Base-by-base conservation (phyloP, 257 asterid genomes). In the Ilex asprella region DNA sequence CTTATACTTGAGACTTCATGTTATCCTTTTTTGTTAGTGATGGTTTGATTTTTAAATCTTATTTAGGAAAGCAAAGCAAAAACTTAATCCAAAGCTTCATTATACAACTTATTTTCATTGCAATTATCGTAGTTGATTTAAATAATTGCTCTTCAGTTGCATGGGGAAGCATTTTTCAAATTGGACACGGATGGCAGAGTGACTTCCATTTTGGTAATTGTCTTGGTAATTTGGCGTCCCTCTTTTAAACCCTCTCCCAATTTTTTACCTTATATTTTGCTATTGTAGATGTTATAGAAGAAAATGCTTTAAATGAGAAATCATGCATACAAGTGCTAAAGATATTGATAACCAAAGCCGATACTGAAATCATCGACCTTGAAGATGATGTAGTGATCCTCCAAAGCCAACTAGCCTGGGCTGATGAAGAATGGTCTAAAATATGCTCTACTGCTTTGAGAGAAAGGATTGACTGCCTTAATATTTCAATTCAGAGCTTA, bases 381-480 rank as follows among this genome's bases (percentile, higher is more conserved):
- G 50, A 44, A 44, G 50, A 44, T 44, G 50, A 44, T 8, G 9
- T 44, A 12, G 50, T 44, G 50, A 12, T 1, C 50, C 50, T 44
- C 13, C 50, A 44, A 44, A 44, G 82, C 56, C 78, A 80, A 61
- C 72, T 71, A 44, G 50, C 50, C 13, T 44, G 50, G 50, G 50
- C 50, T 44, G 50, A 44, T 44, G 9, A 44, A 44, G 50, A 44
- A 44, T 44, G 50, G 13, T 44, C 9, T 44, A 44, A 44, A 44
- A 12, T 44, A 44, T 44, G 50, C 50, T 44, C 50, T 44, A 7
- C 9, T 44, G 50, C 50, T 44, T 44, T 12, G 50, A 44, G 44
- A 32, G 75, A 79, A 57, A 72, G 73, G 75, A 80, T 74, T 59
- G 59, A 70, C 12, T 57, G 56, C 47, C 76, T 80, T 29, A 70